Evolutionary conservation across 73 alveolate genomes (phyloP), one percentile per base, ranked within the genome.

Genomic region (Breviolum minutum): DNA sequence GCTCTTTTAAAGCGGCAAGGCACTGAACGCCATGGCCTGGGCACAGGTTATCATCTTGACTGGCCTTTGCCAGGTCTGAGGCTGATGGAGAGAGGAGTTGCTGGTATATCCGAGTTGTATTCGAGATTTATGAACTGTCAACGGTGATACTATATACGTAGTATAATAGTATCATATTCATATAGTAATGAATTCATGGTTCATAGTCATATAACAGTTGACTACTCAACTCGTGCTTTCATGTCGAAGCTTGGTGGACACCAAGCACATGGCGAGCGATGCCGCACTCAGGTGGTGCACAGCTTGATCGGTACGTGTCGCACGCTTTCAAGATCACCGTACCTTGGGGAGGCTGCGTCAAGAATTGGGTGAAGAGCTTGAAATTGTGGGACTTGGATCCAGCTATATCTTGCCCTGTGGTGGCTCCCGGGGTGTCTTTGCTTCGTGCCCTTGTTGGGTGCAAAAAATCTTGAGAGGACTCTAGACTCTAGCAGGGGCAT

Each of bases 231-330:
- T 32, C 10, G 10, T 13, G 30, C 27, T 30, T 26, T 24, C 30
- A 73, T 24, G 48, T 6, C 7, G 54, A 73, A 20, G 14, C 30
- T 13, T 19, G 83, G 60, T 73, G 30, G 83, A 13, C 7, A 19
- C 7, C 1, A 16, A 26, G 13, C 30, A n/a, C 24, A 29, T 77
- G 10, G 20, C 5, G 82, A n/a, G 32, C 1, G 26, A 8, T 22
- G 10, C 86, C 0, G 32, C 63, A 10, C 11, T 17, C 76, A 83
- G 92, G 92, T 26, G 62, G 92, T 40, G 76, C 66, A 20, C 24
- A 74, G 92, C 71, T 61, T 83, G 92, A 83, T 83, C 60, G 92
- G 92, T 54, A 83, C 48, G 24, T 83, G 92, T 61, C 92, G 76
- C 26, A 83, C 76, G 8, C 61, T 83, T n/a, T 22, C 76, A 7